Base-by-base conservation (phyloP, 495 filamentous ascomycete genomes). In the Xylaria grammica region DNA sequence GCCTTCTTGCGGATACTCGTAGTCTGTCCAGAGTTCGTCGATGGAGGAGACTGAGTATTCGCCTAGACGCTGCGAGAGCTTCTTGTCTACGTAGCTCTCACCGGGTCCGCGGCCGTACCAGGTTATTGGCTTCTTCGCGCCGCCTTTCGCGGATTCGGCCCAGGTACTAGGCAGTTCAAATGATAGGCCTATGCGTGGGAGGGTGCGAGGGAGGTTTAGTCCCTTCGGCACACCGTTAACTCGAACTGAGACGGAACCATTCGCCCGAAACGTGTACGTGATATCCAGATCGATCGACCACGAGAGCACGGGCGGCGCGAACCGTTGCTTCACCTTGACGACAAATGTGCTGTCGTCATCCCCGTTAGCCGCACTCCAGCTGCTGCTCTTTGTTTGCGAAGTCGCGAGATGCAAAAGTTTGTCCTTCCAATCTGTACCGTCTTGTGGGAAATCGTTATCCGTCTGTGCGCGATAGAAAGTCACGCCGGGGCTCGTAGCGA, bases 71-170 rank as follows among this genome's bases (percentile, higher is more conserved):
- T 86, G 84, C 6, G 86, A 81, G 0, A 77, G 70, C 62, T 84
- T 84, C 74, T 85, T 89, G 75, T 90, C 88, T 11, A 78, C 74
- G 55, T 90, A 90, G 8, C 81, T 82, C 72, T 89, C 86, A 9
- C 84, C 86, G 0, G 88, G 88, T 0, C 88, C 88, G 5, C 84
- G 81, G 3, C 88, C 88, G 67, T 84, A 82, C 86, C 86, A 90
- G 1, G 68, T 70, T 4, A 81, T 82, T 36, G 74, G 67, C 17
- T 51, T 57, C 40, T 58, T 50, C 42, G 77, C 71, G 0, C 77
- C 52, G 0, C 69, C 59, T 1, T 13, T 40, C n/a, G 20, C 29
- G 17, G 64, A 61, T 63, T 65, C 71, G 64, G 58, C 79, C 77
- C 27, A 82, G 49, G 11, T 8, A 2, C 11, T 34, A 34, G 73